Percentiles rank a stretch among this genome's conserved stretches.
Evolutionary conservation across 225 moss, liverwort and hornwort genomes (phyloP).

Genomic region (Anthoceros angustus): DNA sequence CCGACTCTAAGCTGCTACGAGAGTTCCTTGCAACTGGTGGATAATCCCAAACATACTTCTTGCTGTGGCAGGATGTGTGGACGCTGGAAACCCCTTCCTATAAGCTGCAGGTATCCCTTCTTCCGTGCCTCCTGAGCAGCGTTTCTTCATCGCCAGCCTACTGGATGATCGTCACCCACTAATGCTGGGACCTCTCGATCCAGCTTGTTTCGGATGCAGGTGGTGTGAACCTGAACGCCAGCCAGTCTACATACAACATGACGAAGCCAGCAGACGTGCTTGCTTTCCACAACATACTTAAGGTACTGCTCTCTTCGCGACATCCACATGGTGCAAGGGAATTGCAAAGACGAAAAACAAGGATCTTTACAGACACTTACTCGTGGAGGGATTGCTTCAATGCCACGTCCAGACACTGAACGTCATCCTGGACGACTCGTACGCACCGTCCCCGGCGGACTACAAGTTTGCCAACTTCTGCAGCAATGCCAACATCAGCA

Average conservation of each 20-base stretch:
- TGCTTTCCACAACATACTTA: neutral
- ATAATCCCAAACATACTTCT: too few species aligned
- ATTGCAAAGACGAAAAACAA: too few species aligned
- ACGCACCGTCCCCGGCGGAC: neutral
- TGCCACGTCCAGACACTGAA: neutral
- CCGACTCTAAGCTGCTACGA: neutral
- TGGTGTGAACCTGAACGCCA: neutral
- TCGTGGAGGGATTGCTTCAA: too few species aligned
- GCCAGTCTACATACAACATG: neutral
- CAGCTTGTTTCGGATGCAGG: neutral
- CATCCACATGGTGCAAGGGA: neutral
- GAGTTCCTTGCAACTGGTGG: neutral
- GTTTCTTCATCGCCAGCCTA: too few species aligned
- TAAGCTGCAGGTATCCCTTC: too few species aligned
- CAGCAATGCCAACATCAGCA: neutral
- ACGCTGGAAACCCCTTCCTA: too few species aligned
- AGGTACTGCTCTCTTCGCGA: neutral
- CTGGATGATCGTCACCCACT: neutral
- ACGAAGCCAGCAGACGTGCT: neutral
- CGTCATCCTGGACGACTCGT: neutral
- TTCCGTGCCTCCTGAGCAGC: too few species aligned
- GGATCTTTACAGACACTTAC: too few species aligned
- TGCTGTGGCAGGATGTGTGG: too few species aligned
- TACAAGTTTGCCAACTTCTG: conserved; percentile 2
- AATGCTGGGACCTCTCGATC: neutral